A percentile compares a stretch with the other conserved stretches of the same genome.
These are phyloP conservation scores for Populus hybrid DNA, from an alignment of 441 rosid species.

Conservation along the genomic window DNA sequence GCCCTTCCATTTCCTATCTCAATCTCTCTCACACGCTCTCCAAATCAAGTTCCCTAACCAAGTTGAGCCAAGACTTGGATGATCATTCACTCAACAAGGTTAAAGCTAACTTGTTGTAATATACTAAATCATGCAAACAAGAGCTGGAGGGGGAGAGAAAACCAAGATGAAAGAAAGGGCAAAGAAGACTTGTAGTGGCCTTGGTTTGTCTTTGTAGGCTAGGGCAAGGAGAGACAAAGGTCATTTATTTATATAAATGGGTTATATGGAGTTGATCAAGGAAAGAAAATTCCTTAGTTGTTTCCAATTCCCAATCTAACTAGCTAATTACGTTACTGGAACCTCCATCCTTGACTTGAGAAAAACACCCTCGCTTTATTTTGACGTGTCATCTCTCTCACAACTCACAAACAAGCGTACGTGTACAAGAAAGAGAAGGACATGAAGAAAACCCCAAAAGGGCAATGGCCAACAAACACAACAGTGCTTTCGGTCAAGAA, in stretches of 20 bases:
- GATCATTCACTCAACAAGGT: neutral
- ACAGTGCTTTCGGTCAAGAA: conserved; percentile 19
- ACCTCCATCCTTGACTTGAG: conserved; percentile 17
- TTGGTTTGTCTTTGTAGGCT: conserved; percentile 1
- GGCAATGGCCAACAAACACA: neutral
- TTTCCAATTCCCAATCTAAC: conserved; percentile 7
- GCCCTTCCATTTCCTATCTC: conserved; percentile 48
- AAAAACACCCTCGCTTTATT: conserved; percentile 6
- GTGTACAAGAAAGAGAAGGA: conserved; percentile 17
- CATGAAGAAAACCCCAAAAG: neutral
- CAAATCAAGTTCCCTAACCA: neutral
- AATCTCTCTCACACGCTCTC: neutral
- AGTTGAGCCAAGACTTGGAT: conserved; percentile 14
- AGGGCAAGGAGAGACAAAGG: conserved; percentile 8
- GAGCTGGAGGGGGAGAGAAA: neutral
- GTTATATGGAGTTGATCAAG: neutral
- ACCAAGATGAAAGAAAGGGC: conserved; percentile 4
- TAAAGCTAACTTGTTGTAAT: conserved; percentile 14
- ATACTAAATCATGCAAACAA: neutral
- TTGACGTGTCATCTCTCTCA: conserved; percentile 26
- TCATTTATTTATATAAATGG: neutral
- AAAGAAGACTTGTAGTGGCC: conserved; percentile 10
- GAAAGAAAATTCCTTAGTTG: conserved; percentile 12
- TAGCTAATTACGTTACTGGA: neutral
- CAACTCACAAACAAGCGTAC: conserved; percentile 23